Evolutionary conservation across 1,284 basidiomycete species (phyloP).

Genomic region (Ceratobasidium papillatum): DNA sequence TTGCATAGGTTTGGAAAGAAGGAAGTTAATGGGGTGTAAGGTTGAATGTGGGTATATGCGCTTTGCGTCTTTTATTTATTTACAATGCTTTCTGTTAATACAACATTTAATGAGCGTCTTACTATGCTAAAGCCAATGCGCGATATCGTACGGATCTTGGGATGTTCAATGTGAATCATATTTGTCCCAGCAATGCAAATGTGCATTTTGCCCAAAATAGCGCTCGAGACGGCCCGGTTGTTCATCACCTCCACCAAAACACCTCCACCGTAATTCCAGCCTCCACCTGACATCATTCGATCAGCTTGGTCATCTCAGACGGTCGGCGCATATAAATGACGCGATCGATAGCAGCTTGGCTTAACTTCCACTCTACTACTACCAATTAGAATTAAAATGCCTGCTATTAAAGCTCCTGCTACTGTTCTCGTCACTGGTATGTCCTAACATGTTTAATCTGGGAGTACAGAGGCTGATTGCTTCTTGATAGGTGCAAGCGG

Average conservation of each 20-base stretch:
- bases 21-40: neutral
- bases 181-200: no score
- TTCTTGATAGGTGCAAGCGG: slow-evolving; percentile 42
- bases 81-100: neutral
- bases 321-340: neutral
- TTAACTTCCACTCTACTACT: neutral
- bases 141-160: no score
- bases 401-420: slow-evolving; percentile 44
- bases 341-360: neutral
- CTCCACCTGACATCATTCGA: slow-evolving; percentile 20
- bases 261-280: neutral
- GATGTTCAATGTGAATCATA: no score
- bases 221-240: no score
- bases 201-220: no score
- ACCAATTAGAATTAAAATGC: slow-evolving; percentile 42
- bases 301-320: neutral
- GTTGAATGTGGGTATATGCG: neutral
- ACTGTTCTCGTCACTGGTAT: slow-evolving; percentile 45
- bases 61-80: neutral
- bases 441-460: neutral
- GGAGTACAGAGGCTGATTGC: neutral
- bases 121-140: no score
- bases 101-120: no score
- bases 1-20: slow-evolving; percentile 23
- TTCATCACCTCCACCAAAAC: neutral